Base-by-base conservation (phyloP, 306 rosid genomes). In the Luffa aegyptiaca region DNA sequence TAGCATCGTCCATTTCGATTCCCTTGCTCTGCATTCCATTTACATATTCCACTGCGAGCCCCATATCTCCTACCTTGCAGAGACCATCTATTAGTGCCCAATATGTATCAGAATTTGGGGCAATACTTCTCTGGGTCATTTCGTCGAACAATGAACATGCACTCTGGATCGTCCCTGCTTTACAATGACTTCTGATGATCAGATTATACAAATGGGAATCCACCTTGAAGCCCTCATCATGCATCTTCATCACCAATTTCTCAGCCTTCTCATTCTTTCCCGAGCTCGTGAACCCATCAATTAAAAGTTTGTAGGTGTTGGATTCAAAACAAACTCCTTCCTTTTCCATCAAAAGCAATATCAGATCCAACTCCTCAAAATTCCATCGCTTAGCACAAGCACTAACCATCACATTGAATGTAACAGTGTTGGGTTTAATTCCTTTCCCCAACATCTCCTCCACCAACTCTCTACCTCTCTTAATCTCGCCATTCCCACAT, bases 381-480 rank as follows among this genome's bases (percentile, higher is more conserved):
- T 83, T 74, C 81, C 86, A 81, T 86, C 81, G 69, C 82, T 81
- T 83, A n/a, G 72, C 75, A 81, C 86, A 86, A 72, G 84, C 77
- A 70, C 49, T 49, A 3, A 81, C 45, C 84, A 86, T 86, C 70
- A 46, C 73, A 41, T 85, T 80, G 77, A 86, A 83, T 42, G 86
- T 83, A 20, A 86, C 42, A 42, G 74, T 36, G 62, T 80, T 74
- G 6, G 84, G 82, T 74, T 78, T 80, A 57, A 79, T 72, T 20
- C 83, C 88, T 37, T 48, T 48, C n/a, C 77, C 65, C 53, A 65
- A 26, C 86, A 80, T 77, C 73, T 76, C 82, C 80, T 82, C 77
- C 61, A 85, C 88, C 21, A 82, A 62, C 77, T 85, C 80, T 75
- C 82, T 68, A 70, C 86, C 76, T 71, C 81, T 76, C 71, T 68